Evolutionary conservation across 192 early-diverging fungal genomes (phyloP).

Genomic region (Dispira simplex): DNA sequence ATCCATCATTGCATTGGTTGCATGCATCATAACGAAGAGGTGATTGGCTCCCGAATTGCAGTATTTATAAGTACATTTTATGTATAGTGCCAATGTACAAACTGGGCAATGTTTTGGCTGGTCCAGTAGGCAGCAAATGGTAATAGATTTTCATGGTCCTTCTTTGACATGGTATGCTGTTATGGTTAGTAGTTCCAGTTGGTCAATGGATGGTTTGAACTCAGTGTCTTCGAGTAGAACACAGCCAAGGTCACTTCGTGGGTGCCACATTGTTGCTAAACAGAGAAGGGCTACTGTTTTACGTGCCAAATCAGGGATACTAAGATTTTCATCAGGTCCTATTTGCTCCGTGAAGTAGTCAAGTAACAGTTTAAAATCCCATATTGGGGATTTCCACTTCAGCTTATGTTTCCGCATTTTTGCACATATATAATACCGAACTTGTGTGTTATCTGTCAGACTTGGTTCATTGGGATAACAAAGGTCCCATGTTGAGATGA

Average conservation of each 20-base stretch:
- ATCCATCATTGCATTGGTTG: background rate
- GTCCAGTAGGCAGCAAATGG: background rate
- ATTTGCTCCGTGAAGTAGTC: too few species aligned
- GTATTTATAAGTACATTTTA: background rate
- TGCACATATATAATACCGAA: background rate
- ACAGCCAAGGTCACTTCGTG: background rate
- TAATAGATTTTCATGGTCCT: background rate
- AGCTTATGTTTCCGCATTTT: background rate
- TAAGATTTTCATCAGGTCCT: too few species aligned
- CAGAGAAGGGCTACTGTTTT: background rate
- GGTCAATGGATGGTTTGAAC: background rate
- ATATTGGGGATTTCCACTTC: too few species aligned
- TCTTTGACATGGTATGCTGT: conserved; percentile 1
- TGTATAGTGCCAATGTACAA: background rate
- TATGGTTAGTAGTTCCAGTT: background rate
- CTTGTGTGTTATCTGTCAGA: too few species aligned
- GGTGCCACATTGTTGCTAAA: background rate
- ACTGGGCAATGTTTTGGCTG: background rate
- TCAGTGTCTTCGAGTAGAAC: background rate
- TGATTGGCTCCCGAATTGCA: background rate
- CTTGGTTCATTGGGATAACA: too few species aligned
- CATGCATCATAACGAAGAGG: background rate
- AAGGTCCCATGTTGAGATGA: too few species aligned
- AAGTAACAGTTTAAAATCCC: too few species aligned
- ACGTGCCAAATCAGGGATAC: too few species aligned